These are phyloP conservation scores for Melanogaster broomeanus DNA, from an alignment of 768 basidiomycete species.

Conservation along the genomic window DNA sequence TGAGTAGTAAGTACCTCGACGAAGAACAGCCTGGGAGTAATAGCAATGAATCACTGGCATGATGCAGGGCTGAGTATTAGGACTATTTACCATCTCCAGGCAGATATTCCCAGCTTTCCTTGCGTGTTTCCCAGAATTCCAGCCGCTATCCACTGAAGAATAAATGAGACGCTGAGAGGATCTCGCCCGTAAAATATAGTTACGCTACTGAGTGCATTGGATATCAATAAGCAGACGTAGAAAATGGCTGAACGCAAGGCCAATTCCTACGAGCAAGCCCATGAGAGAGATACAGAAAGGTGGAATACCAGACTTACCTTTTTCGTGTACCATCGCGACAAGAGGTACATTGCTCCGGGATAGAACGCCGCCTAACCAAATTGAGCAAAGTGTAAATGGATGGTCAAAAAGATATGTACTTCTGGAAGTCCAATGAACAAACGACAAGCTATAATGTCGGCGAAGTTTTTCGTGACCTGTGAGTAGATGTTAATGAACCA, in stretches of 20 bases:
- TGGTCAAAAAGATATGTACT: slow-evolving; percentile 20
- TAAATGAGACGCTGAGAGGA: neutral
- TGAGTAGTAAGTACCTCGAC: slow-evolving; percentile 67
- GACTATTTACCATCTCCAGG: slow-evolving; percentile 65
- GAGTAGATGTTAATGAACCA: neutral
- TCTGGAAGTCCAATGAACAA: slow-evolving; percentile 67
- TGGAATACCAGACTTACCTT: slow-evolving; percentile 12
- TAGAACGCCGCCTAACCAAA: slow-evolving; percentile 56
- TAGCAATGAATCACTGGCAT: neutral
- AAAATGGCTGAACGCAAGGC: slow-evolving; percentile 63
- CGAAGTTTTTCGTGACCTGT: slow-evolving; percentile 55
- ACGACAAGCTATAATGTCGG: slow-evolving; percentile 56
- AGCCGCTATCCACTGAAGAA: slow-evolving; percentile 63
- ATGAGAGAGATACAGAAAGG: neutral
- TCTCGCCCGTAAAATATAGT: slow-evolving; percentile 15
- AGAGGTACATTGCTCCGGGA: slow-evolving; percentile 51
- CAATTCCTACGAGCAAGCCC: slow-evolving; percentile 48
- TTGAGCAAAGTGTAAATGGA: neutral
- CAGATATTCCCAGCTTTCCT: slow-evolving; percentile 61
- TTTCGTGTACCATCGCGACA: slow-evolving; percentile 59
- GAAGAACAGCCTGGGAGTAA: slow-evolving; percentile 57
- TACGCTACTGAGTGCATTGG: slow-evolving; percentile 69
- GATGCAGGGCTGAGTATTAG: neutral
- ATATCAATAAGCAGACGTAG: slow-evolving; percentile 59
- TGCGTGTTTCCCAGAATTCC: slow-evolving; percentile 73